Conservation (phyloP, 1,284 basidiomycete species). For the Mycena sp. region DNA sequence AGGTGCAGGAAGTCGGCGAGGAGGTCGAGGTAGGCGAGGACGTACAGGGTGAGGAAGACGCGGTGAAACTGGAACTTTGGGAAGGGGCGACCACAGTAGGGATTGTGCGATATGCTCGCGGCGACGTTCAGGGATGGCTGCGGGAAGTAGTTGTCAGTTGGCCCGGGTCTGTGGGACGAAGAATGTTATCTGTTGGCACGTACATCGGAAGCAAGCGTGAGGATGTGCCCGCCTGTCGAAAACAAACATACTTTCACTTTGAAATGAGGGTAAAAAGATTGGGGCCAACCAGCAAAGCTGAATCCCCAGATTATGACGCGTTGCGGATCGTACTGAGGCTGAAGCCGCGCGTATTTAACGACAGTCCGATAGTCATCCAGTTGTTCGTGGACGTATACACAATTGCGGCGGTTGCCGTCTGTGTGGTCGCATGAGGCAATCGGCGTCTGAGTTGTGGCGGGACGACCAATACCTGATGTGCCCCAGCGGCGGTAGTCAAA, state of each 20-base stretch:
- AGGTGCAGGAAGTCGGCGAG: slow-evolving; percentile 13
- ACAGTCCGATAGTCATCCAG: slow-evolving; percentile 52
- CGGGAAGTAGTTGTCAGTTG: neutral
- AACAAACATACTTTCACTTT: too few species aligned
- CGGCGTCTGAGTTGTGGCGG: neutral
- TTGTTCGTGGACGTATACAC: slow-evolving; percentile 45
- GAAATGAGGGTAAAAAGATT: neutral
- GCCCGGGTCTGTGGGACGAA: too few species aligned
- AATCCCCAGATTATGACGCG: slow-evolving; percentile 48
- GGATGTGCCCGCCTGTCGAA: slow-evolving; percentile 46
- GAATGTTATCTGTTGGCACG: neutral
- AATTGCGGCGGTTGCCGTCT: slow-evolving; percentile 48
- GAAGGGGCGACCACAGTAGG: slow-evolving; percentile 19
- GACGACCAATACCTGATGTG: slow-evolving; percentile 40
- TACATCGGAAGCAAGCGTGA: slow-evolving; percentile 46
- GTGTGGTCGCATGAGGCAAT: neutral
- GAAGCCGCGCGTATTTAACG: slow-evolving; percentile 44
- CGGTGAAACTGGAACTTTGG: slow-evolving; percentile 13
- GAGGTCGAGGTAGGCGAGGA: slow-evolving; percentile 19
- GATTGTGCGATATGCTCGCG: slow-evolving; percentile 19
- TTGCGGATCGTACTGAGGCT: slow-evolving; percentile 44
- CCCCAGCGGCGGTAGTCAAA: slow-evolving; percentile 55
- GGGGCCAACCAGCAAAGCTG: slow-evolving; percentile 43
- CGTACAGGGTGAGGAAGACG: slow-evolving; percentile 10
- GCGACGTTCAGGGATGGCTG: slow-evolving; percentile 21